Percentiles rank a stretch among this genome's conserved stretches.
Evolutionary conservation across 2,329 filamentous ascomycete genomes (phyloP).

Genomic region (Colletotrichum euphorbiae): DNA sequence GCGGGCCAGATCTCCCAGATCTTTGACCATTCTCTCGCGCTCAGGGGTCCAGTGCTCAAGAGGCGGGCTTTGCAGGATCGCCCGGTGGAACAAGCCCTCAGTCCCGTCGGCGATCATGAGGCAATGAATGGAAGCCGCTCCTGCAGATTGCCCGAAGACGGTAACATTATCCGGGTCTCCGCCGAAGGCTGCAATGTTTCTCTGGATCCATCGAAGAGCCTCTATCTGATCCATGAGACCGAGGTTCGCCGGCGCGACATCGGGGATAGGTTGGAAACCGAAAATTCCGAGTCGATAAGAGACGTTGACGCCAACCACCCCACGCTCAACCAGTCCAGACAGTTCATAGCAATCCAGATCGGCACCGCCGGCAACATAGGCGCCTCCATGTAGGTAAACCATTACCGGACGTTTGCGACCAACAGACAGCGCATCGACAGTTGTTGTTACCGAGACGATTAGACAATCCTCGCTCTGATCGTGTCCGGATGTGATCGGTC

Average conservation of each 20-base stretch:
- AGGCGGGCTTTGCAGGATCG: slow-evolving; percentile 40
- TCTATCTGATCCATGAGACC: slow-evolving; percentile 14
- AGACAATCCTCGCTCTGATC: slow-evolving; percentile 39
- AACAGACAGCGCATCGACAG: background rate
- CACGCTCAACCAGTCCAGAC: slow-evolving; percentile 35
- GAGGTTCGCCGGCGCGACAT: slow-evolving; percentile 41
- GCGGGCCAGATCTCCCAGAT: slow-evolving; percentile 5
- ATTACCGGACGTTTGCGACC: slow-evolving; percentile 45
- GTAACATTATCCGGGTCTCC: slow-evolving; percentile 19
- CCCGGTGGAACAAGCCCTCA: slow-evolving; percentile 36
- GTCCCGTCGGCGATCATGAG: slow-evolving; percentile 69
- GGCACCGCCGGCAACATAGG: slow-evolving; percentile 32
- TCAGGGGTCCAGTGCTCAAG: slow-evolving; percentile 29
- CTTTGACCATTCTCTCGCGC: slow-evolving; percentile 23
- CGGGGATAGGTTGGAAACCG: slow-evolving; percentile 46
- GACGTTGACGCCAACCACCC: slow-evolving; percentile 49
- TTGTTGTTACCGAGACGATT: slow-evolving; percentile 28
- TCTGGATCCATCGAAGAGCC: slow-evolving; percentile 10
- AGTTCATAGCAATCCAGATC: slow-evolving; percentile 32
- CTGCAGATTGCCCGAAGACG: slow-evolving; percentile 9
- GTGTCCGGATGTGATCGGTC: slow-evolving; percentile 25
- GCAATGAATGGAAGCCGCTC: slow-evolving; percentile 52
- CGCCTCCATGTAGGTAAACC: slow-evolving; percentile 44
- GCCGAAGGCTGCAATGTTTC: slow-evolving; percentile 16
- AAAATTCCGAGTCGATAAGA: slow-evolving; percentile 51